Percentiles rank a stretch among this genome's conserved stretches.
Evolutionary conservation across 345 rosid species (phyloP).

Genomic region (Brassica juncea): DNA sequence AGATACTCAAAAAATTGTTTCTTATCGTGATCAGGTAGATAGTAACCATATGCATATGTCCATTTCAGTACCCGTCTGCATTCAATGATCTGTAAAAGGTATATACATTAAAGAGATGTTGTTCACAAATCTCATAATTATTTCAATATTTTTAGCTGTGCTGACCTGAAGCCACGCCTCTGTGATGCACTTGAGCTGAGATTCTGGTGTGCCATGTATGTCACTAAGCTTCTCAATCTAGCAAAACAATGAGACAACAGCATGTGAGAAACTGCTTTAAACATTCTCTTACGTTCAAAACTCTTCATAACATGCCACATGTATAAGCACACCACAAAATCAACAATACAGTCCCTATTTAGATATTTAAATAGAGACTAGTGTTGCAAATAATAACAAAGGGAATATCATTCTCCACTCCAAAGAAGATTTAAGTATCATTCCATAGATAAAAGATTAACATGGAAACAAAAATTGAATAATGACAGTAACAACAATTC

Average conservation of each 20-base stretch:
- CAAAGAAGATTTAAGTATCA: not conserved
- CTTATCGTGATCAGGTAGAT: constrained; percentile 64
- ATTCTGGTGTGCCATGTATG: constrained; percentile 63
- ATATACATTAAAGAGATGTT: constrained; percentile 13
- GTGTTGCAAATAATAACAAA: constrained; percentile 4
- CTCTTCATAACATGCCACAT: not conserved
- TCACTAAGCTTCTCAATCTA: constrained; percentile 70
- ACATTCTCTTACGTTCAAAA: constrained; percentile 8
- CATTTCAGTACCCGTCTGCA: constrained; percentile 89
- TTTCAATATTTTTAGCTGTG: constrained; percentile 23
- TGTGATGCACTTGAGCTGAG: constrained; percentile 79
- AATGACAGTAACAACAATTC: not conserved
- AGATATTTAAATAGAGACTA: not conserved
- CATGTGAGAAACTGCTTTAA: constrained; percentile 18
- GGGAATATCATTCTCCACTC: not conserved
- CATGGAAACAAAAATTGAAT: not conserved
- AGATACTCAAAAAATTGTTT: constrained; percentile 76
- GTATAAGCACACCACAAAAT: constrained; percentile 19
- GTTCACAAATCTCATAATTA: not conserved
- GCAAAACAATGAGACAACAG: constrained; percentile 36
- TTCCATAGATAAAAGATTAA: too few species aligned
- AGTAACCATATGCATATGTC: constrained; percentile 92
- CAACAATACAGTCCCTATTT: constrained; percentile 9
- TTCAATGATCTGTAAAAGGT: constrained; percentile 59
- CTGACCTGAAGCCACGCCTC: constrained; percentile 86